Base-by-base conservation (phyloP, 2,329 filamentous ascomycete species). In the Cercospora zeina region DNA sequence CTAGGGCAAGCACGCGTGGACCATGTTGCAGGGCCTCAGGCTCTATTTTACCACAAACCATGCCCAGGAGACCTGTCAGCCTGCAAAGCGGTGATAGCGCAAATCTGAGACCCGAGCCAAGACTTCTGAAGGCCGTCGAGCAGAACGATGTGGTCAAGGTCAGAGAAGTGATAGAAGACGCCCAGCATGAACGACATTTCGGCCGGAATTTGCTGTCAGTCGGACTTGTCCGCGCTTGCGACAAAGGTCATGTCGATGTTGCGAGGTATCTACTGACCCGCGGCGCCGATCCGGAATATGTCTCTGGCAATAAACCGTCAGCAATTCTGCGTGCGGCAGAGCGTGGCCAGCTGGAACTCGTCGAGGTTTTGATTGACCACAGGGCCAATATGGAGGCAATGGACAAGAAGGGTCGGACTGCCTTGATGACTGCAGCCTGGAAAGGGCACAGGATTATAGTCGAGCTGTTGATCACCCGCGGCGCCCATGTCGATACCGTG, bases 361-460 rank as follows among this genome's bases (percentile, higher is more conserved):
- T 63, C 6, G 59, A 65, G 19, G 56, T 62, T n/a, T 60, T 69
- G 3, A 62, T 65, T 16, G 66, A 69, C 24, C 58, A 66, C 45
- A 59, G 63, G 14, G 66, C 64, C 13, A 61, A 69, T 54, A 24
- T 66, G 31, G 68, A 70, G 53, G 64, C 66, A 14, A 37, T 55
- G 27, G 82, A 84, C 68, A 77, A 79, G 54, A 81, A 79, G 61
- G 77, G 77, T 4, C 71, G 77, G 14, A 79, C 77, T 42, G 76
- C 74, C 45, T 63, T 80, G 42, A 79, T 78, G 77, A 78, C 75
- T 1, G 78, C 78, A 4, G 77, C 78, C 7, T 78, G 75, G 76
- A 67, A 65, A 59, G 78, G 78, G 30, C 76, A 79, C 62, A 71
- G 71, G 54, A 71, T 77, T 53, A 68, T 78, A 1, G 65, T 80